Evolutionary conservation across 805 yeast genomes (phyloP), one percentile per base, ranked within the genome.

Genomic region (Candida taoyuanica): DNA sequence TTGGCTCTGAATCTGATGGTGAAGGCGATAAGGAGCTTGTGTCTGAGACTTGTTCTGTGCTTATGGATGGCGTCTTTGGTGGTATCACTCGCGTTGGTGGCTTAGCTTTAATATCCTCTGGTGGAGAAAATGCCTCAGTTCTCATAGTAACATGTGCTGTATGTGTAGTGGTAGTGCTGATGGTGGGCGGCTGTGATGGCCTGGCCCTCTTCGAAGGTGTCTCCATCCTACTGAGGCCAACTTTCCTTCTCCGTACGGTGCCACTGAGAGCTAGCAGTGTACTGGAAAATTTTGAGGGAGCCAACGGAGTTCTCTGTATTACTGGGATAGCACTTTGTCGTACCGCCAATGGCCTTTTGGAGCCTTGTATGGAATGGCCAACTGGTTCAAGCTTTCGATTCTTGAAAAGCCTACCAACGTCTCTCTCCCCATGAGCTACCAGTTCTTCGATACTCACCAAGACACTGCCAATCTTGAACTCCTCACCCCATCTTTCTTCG

Each of bases 151-250:
- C n/a, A n/a, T n/a, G n/a, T n/a, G n/a, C n/a, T n/a, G n/a, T n/a
- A n/a, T n/a, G n/a, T n/a, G n/a, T n/a, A n/a, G n/a, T n/a, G n/a
- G n/a, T n/a, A n/a, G 28, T 18, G 20, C 18, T 33, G 29, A 4
- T 21, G 39, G 24, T n/a, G 17, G 12, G 31, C n/a, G 8, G 28
- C 28, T 25, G 11, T 25, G 28, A 15, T 12, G 28, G n/a, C 6
- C 7, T 15, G n/a, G 18, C 30, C 7, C 18, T 17, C 14, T 48
- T 43, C 6, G 50, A 47, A 2, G 47, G 48, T 2, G 47, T 43
- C 4, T 31, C 34, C 2, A 31, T 21, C 20, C 41, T 47, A 33
- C 53, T 50, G 15, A 52, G 35, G 2, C 57, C 57, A 12, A 52
- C 40, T 18, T 34, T 43, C 16, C 51, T 27, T 32, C 44, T 33